phyloP scores from a whole-genome alignment of 805 yeast species.

The Teunomyces barrocoloradensis region DNA sequence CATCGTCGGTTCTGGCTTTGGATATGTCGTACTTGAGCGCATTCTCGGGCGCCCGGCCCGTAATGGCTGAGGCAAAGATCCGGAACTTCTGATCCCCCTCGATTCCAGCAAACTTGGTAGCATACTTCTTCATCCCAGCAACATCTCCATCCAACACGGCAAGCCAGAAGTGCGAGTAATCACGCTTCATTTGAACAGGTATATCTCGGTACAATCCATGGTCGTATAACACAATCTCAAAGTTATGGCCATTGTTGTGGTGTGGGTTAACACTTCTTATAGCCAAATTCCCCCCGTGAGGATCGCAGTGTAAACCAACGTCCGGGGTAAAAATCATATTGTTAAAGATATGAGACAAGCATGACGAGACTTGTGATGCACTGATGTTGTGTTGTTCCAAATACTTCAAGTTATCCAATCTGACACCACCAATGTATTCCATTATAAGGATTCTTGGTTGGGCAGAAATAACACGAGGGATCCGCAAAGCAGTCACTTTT shows the following conservation, averaged over 20 bases:
- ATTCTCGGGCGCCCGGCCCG: slow-evolving; percentile 85
- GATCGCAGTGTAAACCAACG: slow-evolving; percentile 94
- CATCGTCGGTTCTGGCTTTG: slow-evolving; percentile 54
- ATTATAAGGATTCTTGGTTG: slow-evolving; percentile 71
- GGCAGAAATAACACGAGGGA: slow-evolving; percentile 72
- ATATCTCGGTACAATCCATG: slow-evolving; percentile 92
- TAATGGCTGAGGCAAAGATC: slow-evolving; percentile 86
- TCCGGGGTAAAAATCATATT: slow-evolving; percentile 93
- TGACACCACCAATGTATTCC: slow-evolving; percentile 82
- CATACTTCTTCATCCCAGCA: slow-evolving; percentile 66
- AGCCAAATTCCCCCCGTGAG: slow-evolving; percentile 96
- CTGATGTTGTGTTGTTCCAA: slow-evolving; percentile 63
- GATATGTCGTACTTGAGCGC: slow-evolving; percentile 64
- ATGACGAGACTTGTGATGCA: slow-evolving; percentile 74
- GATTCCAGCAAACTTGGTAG: slow-evolving; percentile 76
- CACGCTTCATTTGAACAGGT: slow-evolving; percentile 69
- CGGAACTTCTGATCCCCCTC: slow-evolving; percentile 70
- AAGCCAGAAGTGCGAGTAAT: slow-evolving; percentile 91
- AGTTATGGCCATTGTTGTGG: slow-evolving; percentile 55
- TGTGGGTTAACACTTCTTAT: slow-evolving; percentile 45
- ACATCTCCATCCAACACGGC: slow-evolving; percentile 74
- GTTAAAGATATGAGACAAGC: slow-evolving; percentile 87
- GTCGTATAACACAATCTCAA: slow-evolving; percentile 89
- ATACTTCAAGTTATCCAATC: slow-evolving; percentile 74
- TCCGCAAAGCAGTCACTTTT: slow-evolving; percentile 67